Base-by-base conservation (phyloP, 805 yeast species). In the Barnettozyma californica region DNA sequence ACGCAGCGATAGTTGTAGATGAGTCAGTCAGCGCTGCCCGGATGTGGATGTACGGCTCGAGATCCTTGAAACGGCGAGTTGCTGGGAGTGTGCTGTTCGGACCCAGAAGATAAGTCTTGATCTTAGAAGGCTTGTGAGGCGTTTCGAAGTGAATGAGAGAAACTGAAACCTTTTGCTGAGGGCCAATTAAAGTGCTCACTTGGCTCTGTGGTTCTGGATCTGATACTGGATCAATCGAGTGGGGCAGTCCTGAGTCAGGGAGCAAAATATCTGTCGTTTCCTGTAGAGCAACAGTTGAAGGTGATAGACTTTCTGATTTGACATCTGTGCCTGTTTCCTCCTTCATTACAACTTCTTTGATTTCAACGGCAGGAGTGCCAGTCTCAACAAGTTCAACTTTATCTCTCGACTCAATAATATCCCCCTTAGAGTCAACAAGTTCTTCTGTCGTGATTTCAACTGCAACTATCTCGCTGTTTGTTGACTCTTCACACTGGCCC, bases 101-200 rank as follows among this genome's bases (percentile, higher is more conserved):
- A 1, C 95, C 95, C 54, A 88, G 74, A n/a, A 87, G 60, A n/a
- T 66, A 61, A 2, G 50, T 41, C n/a, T 53, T 50, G 21, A 77
- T 59, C 11, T 66, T 64, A 9, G 65, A 59, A 6, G 35, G 41
- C 3, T 62, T 50, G n/a, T 58, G 49, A 2, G 67, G 66, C 21
- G 63, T 66, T 50, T 80, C 72, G 41, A 86, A 68, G 1, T 78
- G 71, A 0, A 88, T 63, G 37, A 69, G 69, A 55, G 83, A 80
- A 33, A 77, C 71, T 1, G 80, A 72, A 2, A 84, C 80, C 46
- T 72, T 72, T 58, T 82, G 89, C 2, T 70, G 64, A 1, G 95
- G 95, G 0, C 95, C 95, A n/a, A 40, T 27, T 14, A 38, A 13
- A 38, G 29, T 21, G 16, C 2, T 18, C 33, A 29, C 33, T 29